Percentiles rank a stretch among this genome's conserved stretches.
phyloP scores from a whole-genome alignment of 805 yeast species.

The Yarrowia sp. region DNA sequence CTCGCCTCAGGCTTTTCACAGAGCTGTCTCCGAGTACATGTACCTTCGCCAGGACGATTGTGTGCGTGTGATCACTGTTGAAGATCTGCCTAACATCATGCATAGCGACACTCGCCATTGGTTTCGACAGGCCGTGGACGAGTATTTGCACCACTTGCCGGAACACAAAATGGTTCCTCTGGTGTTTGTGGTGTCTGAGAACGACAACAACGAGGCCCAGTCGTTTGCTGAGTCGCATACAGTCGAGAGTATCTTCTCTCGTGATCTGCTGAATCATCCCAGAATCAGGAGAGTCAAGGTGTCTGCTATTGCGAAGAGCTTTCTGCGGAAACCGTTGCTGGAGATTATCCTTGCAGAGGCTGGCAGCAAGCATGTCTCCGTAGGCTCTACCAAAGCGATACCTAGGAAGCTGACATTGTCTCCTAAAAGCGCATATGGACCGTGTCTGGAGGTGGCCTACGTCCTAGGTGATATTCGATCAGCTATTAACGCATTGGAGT shows the following conservation, averaged over 20 bases:
- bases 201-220: not conserved
- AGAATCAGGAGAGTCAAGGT: not conserved
- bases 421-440: not conserved
- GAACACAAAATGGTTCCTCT: not conserved
- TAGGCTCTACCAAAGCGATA: not conserved
- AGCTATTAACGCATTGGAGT: conserved; percentile 16
- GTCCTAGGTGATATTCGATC: conserved; percentile 5
- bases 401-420: not conserved
- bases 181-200: conserved; percentile 12
- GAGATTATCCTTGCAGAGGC: conserved; percentile 3
- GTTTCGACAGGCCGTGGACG: not conserved
- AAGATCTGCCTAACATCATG: conserved; percentile 19
- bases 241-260: conserved; percentile 9
- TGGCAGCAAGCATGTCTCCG: not conserved
- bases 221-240: conserved; percentile 14
- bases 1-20: not conserved
- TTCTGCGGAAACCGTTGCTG: not conserved
- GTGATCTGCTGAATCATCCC: not conserved
- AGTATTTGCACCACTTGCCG: not conserved
- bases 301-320: not conserved
- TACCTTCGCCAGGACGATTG: conserved; percentile 1
- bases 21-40: conserved; percentile 10
- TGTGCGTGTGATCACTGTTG: not conserved
- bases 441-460: not conserved
- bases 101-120: not conserved